Percentiles rank a stretch among this genome's conserved stretches.
Conservation (phyloP, 75 land plant species). For the Cunninghamia lanceolata region DNA sequence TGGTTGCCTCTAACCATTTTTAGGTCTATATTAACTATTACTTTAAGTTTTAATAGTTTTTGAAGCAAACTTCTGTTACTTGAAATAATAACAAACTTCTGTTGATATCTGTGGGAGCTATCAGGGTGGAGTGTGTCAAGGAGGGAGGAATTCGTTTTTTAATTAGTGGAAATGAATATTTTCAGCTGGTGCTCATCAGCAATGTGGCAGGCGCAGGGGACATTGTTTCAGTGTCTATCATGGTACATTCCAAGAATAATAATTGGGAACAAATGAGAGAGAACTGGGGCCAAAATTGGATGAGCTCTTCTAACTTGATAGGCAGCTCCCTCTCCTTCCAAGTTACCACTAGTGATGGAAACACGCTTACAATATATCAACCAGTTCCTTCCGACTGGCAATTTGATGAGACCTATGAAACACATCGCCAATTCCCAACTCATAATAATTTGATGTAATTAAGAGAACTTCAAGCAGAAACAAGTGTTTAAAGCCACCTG, state of each 20-base stretch:
- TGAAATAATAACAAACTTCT: no score
- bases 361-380: neutral
- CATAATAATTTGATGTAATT: no score
- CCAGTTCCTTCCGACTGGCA: conserved; percentile 10
- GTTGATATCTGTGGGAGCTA: no score
- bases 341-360: conserved; percentile 15
- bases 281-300: conserved; percentile 26
- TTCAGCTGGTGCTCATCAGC: neutral
- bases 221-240: conserved; percentile 14
- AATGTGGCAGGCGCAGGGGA: conserved; percentile 31
- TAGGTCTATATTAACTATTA: no score
- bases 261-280: conserved; percentile 14
- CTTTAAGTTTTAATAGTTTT: no score
- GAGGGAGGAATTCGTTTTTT: neutral
- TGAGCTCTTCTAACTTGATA: neutral
- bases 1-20: no score
- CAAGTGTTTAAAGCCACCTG: no score
- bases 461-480: no score
- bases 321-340: conserved; percentile 14
- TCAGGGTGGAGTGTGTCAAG: neutral
- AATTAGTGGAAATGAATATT: neutral
- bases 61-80: no score
- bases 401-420: conserved; percentile 12
- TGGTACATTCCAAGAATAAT: neutral
- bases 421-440: no score